Evolutionary conservation across 345 rosid species (phyloP).

Genomic region (Carallia brachiata): DNA sequence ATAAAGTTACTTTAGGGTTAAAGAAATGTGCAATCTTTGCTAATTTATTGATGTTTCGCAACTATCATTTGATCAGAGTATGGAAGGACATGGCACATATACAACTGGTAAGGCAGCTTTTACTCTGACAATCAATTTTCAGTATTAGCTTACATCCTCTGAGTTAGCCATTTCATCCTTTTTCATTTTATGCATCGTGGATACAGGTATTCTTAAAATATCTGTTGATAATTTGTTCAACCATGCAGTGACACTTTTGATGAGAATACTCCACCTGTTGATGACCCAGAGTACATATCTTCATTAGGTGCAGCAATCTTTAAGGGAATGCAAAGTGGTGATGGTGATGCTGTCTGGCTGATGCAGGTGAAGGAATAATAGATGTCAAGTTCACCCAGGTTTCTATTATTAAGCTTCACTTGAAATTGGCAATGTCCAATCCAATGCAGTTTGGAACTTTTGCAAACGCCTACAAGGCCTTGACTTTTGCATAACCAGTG

Average conservation of each 20-base stretch:
- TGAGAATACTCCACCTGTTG: slow-evolving; percentile 75
- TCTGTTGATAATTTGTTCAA: slow-evolving; percentile 18
- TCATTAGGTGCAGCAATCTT: slow-evolving; percentile 68
- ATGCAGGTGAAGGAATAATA: slow-evolving; percentile 58
- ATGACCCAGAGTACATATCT: slow-evolving; percentile 62
- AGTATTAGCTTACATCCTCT: not conserved
- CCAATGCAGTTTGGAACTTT: not conserved
- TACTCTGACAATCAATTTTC: not conserved
- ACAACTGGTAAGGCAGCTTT: slow-evolving; percentile 53
- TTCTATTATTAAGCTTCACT: not conserved
- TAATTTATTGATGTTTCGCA: slow-evolving; percentile 8
- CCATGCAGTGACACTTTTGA: slow-evolving; percentile 65
- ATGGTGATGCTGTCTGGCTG: slow-evolving; percentile 63
- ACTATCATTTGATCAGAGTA: slow-evolving; percentile 44
- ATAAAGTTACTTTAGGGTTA: not conserved
- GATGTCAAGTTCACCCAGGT: slow-evolving; percentile 8
- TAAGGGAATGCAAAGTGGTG: slow-evolving; percentile 66
- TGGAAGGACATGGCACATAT: slow-evolving; percentile 62
- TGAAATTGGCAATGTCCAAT: not conserved
- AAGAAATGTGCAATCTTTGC: slow-evolving; percentile 13
- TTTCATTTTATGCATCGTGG: not conserved
- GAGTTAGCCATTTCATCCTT: not conserved
- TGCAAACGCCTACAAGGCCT: not conserved
- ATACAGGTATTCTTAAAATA: not conserved
- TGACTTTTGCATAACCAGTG: not conserved